Evolutionary conservation across 2,329 filamentous ascomycete species (phyloP).

Genomic region (Diplodia sapinea): DNA sequence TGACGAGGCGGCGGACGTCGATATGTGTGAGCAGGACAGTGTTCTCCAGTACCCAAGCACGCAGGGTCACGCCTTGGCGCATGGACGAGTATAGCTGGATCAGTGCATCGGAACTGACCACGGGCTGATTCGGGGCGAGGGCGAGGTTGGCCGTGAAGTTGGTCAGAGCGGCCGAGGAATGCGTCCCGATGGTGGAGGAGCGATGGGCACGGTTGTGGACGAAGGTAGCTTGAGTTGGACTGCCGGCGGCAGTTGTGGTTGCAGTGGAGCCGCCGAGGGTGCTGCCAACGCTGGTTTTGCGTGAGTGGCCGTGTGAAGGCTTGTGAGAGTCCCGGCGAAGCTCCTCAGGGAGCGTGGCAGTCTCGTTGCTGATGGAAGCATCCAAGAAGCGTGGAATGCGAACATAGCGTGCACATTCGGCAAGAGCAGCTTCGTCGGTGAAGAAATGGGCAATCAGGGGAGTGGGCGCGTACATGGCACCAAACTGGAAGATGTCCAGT

Average conservation of each 20-base stretch:
- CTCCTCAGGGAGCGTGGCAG: constrained; percentile 2
- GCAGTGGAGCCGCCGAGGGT: constrained; percentile 12
- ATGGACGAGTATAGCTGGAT: constrained; percentile 87
- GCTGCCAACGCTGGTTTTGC: constrained; percentile 30
- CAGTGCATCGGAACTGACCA: constrained; percentile 54
- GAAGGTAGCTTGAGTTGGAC: constrained; percentile 12
- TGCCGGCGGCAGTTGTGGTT: constrained; percentile 18
- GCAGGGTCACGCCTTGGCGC: constrained; percentile 79
- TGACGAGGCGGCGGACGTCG: constrained; percentile 88
- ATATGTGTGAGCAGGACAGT: constrained; percentile 74
- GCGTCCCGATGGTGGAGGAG: constrained; percentile 28
- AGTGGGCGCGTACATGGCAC: constrained; percentile 85
- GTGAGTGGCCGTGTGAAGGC: constrained; percentile 22
- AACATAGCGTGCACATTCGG: constrained; percentile 88
- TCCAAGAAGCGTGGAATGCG: constrained; percentile 48
- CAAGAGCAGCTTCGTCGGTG: constrained; percentile 75
- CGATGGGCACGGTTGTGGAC: constrained; percentile 22
- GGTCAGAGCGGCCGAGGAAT: constrained; percentile 4
- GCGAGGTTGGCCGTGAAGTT: constrained; percentile 22
- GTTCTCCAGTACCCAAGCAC: constrained; percentile 83
- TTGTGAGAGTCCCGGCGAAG: constrained; percentile 12
- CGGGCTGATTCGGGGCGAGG: constrained; percentile 28
- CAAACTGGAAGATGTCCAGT: constrained; percentile 94
- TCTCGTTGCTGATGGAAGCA: constrained; percentile 20
- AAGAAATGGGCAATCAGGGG: constrained; percentile 80